phyloP scores from a whole-genome alignment of 2,329 filamentous ascomycete species.

The Apiospora aurea region DNA sequence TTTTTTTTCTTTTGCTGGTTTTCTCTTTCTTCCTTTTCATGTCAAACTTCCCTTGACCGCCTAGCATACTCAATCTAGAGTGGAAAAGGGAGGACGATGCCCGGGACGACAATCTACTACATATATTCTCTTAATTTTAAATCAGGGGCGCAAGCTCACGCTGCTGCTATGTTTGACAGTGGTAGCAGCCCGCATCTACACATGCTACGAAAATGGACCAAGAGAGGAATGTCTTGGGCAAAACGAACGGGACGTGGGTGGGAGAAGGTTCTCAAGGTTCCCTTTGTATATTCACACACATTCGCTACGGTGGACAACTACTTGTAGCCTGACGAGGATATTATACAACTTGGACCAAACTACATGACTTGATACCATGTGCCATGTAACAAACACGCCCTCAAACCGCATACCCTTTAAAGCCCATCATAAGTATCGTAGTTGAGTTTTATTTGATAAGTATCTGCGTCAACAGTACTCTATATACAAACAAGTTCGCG shows the following conservation, averaged over 20 bases:
- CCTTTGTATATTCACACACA: neutral
- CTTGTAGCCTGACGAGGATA: slow-evolving; percentile 4
- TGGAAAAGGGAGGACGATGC: neutral
- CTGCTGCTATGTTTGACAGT: neutral
- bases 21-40: neutral
- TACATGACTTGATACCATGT: neutral
- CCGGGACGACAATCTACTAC: neutral
- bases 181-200: neutral
- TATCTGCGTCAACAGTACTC: neutral
- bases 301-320: slow-evolving; percentile 15
- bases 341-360: neutral
- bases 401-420: neutral
- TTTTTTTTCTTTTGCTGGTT: too few species aligned
- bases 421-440: neutral
- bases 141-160: neutral
- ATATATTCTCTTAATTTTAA: slow-evolving; percentile 7
- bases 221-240: neutral
- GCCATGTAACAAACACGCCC: too few species aligned
- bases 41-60: neutral
- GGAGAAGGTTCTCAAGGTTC: neutral
- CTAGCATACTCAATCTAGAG: neutral
- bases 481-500: neutral
- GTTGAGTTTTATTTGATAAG: neutral
- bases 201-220: neutral
- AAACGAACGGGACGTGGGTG: neutral